phyloP scores from a whole-genome alignment of 805 yeast genomes.

The Nadsonia fulvescens region DNA sequence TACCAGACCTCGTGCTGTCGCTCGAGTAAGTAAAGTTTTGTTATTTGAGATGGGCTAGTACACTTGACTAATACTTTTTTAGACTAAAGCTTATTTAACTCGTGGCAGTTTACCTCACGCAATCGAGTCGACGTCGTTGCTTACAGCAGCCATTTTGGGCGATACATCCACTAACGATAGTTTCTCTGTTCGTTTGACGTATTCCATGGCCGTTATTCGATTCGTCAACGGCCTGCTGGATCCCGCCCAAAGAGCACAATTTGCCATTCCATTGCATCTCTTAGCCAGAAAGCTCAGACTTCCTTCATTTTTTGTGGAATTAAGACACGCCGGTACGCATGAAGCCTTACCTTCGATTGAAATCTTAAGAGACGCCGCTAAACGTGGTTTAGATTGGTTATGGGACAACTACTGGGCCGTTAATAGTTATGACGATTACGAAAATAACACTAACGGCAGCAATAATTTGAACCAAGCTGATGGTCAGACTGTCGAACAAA shows the following conservation, averaged over 20 bases:
- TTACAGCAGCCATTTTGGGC: conserved; percentile 31
- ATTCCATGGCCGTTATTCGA: conserved; percentile 58
- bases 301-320: conserved; percentile 73
- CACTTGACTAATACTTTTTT: background rate
- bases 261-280: conserved; percentile 60
- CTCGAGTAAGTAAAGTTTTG: conserved; percentile 28
- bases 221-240: conserved; percentile 87
- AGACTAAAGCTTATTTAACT: conserved; percentile 29
- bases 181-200: conserved; percentile 30
- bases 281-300: conserved; percentile 52
- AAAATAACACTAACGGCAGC: background rate
- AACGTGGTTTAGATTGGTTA: conserved; percentile 59
- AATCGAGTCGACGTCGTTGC: conserved; percentile 43
- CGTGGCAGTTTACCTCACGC: conserved; percentile 54
- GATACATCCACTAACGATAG: conserved; percentile 24
- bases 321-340: conserved; percentile 83
- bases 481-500: conserved; percentile 1
- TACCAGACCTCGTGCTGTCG: conserved; percentile 27
- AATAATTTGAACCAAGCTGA: background rate
- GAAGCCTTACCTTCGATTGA: conserved; percentile 60
- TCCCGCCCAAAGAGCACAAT: conserved; percentile 62
- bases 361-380: conserved; percentile 41
- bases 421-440: conserved; percentile 5
- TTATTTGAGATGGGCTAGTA: background rate
- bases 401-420: conserved; percentile 51